Base-by-base conservation (phyloP, 257 asterid species). In the Petunia axillaris region DNA sequence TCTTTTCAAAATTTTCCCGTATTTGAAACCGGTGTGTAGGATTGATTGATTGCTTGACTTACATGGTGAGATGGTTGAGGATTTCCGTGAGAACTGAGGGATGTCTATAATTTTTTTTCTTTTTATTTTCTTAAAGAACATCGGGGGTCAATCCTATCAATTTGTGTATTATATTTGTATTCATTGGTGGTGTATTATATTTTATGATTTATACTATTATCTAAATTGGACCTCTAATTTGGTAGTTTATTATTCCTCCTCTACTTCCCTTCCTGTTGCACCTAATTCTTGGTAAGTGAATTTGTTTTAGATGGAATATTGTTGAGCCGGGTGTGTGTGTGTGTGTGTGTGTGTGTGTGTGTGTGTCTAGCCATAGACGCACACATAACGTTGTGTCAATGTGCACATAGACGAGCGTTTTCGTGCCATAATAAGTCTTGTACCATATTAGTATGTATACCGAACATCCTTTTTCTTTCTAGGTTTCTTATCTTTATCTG, bases 91-190 rank as follows among this genome's bases (percentile, higher is more conserved):
- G 78, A 67, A 73, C 62, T 50, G 46, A 73, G 62, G 46, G 62
- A 40, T 50, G 62, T 73, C 77, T 71, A 71, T 50, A 70, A 50
- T 35, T 71, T 71, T 38, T 46, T 2, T 67, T 70, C 10, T 35
- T 71, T 71, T 38, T 46, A 2, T 67, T 70, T 25, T 39, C 59
- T 73, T 5, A 35, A 73, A 73, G 43, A 50, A 73, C 35, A 67
- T 54, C 75, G 37, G 77, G 13, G 1, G 59, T 35, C 10, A 35
- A 35, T 73, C 10, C 1, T 71, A 0, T 48, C 46, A 73, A 35
- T 73, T 71, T 73, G 46, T 73, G 62, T 50, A 73, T 35, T 50
- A 50, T 50, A 73, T 50, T 73, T 73, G 78, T 73, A 35, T 44
- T 73, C 3, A 5, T 4, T 25, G 46, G 35, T 71, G 16, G 48